Base-by-base conservation (phyloP, 768 basidiomycete genomes). In the Calvatia gigantea region DNA sequence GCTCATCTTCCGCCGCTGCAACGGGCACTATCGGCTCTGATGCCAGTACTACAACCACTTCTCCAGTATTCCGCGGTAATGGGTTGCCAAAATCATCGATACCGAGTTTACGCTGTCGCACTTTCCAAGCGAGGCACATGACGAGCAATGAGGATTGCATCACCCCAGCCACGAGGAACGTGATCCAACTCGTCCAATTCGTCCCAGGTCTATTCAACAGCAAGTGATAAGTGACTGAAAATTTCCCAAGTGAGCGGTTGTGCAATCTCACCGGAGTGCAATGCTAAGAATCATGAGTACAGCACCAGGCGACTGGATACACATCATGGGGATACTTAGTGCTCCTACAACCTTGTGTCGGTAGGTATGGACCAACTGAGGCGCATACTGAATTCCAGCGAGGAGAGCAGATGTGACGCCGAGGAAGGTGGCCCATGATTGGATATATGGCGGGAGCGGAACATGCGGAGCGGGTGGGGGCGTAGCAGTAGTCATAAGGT, bases 311-410 rank as follows among this genome's bases (percentile, higher is more conserved):
- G 84, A 92, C 70, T 98, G 96, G 14, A 99, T 91, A 45, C 83
- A 72, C 96, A 99, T 98, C 85, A 93, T 98, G 1, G 89, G 88
- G 54, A 99, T 90, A 64, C 92, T 94, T 14, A 98, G 75, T 0
- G 94, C 93, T 2, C 96, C 96, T 7, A 98, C 94, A 11, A 96
- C 80, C 64, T 85, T 88, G 28, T 80, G 69, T 4, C 72, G 74
- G 62, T 87, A 97, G 1, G 95, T 98, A 58, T 87, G 84, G 11
- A 81, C 61, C 23, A 99, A 75, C 68, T 97, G 95, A 0, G 96
- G 95, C 0, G 85, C 79, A 58, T 98, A 99, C 69, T 99, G 95
- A 4, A 89, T 72, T 3, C 83, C 82, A 1, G 94, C 89, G 4
- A 97, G 80, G 0, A 85, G 33, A 2, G 91, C 87, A 1, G 91